Evolutionary conservation across 495 filamentous ascomycete species (phyloP), one percentile per base, ranked within the genome.

Genomic region (Lasiosphaeria hispida): DNA sequence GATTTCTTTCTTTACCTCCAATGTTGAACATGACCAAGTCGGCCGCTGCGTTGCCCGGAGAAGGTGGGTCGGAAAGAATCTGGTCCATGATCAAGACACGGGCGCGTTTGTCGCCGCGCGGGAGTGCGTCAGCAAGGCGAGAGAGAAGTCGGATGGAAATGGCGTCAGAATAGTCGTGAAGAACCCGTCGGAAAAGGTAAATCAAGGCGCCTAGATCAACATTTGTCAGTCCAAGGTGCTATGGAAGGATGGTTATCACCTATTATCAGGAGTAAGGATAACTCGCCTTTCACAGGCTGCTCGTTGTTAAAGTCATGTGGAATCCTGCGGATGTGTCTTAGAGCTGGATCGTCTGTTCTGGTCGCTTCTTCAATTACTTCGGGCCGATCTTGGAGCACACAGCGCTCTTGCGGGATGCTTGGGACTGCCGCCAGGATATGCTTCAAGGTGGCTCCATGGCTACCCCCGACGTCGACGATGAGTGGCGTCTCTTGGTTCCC

Each of bases 121-220:
- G 48, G 67, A 81, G 73, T 0, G 73, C 77, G 2, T 60, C 64
- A 0, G 57, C 65, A 6, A 76, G 39, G 2, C 61, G 59, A n/a
- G 44, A 51, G 13, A 79, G 63, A 23, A 80, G 77, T 5, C 61
- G 53, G 5, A 50, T 53, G 54, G 63, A 63, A 6, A 59, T 52
- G 13, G 13, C 8, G 42, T 78, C 75, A 4, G 71, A 57, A 69
- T 72, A 81, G 63, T 81, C 73, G 57, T 81, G 79, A 0, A 81
- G 63, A 2, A 79, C 68, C 18, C 69, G 64, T 48, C 77, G 77
- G 48, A 77, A 64, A 60, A 72, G 77, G 61, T 80, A 81, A 7
- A 68, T 66, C 3, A 72, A 60, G 1, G 79, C 77, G n/a, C 71
- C 76, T 75, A 51, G 23, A 30, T 35, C 15, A 11, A 13, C 15